Percentiles rank a stretch among this genome's conserved stretches.
Conservation (phyloP, 2,329 filamentous ascomycete species). For the Tolypocladium endophyticum region DNA sequence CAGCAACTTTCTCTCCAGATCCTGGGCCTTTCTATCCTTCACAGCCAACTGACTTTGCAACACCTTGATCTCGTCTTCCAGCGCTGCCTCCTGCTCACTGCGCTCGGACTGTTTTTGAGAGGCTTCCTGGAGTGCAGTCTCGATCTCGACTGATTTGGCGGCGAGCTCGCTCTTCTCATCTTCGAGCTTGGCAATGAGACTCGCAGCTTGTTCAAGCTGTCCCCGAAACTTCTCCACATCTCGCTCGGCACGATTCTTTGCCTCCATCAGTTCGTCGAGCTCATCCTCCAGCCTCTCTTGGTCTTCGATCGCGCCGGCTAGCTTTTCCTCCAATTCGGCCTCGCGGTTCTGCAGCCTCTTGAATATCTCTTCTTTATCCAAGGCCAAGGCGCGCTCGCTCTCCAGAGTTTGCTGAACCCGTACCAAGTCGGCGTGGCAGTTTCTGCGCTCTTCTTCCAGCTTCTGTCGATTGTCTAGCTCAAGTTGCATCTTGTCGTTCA, state of each 20-base stretch:
- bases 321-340: conserved; percentile 82
- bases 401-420: conserved; percentile 90
- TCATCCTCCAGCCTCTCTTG: conserved; percentile 92
- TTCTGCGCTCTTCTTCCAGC: conserved; percentile 83
- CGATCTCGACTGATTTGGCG: conserved; percentile 56
- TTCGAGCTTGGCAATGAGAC: conserved; percentile 77
- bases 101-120: conserved; percentile 61
- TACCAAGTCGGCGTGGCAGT: conserved; percentile 77
- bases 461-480: conserved; percentile 66
- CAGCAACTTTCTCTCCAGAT: conserved; percentile 74
- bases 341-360: conserved; percentile 91
- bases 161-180: conserved; percentile 71
- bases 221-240: conserved; percentile 68
- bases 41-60: conserved; percentile 80
- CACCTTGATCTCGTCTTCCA: conserved; percentile 81
- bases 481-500: conserved; percentile 73
- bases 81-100: conserved; percentile 62
- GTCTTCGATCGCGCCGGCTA: conserved; percentile 84
- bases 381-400: conserved; percentile 84
- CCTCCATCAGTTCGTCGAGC: conserved; percentile 75
- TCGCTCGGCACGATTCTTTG: conserved; percentile 80
- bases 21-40: conserved; percentile 82
- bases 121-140: conserved; percentile 60
- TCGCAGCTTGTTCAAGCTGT: conserved; percentile 85
- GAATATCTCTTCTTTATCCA: conserved; percentile 99